Evolutionary conservation across 768 basidiomycete species (phyloP), one percentile per base, ranked within the genome.

Genomic region (Termitomyces sp.): DNA sequence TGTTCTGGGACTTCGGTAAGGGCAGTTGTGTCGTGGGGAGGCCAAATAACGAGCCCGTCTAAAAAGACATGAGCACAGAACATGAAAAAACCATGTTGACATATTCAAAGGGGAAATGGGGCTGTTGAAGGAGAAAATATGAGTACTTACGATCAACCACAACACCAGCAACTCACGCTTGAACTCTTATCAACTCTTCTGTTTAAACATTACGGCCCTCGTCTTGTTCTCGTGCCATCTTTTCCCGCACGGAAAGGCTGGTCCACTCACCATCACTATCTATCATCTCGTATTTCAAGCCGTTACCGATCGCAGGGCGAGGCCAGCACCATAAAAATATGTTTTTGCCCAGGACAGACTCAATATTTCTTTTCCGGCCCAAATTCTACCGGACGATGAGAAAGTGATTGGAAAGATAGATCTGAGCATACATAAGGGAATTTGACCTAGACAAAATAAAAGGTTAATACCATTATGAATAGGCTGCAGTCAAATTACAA

Each of bases 311-410:
- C 2, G 83, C 74, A 25, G 73, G 73, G 4, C 81, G 83, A 4
- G 96, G 96, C 75, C 87, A 93, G 66, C 92, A 91, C 96, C 96
- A 98, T 5, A 90, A 60, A 38, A 89, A 74, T 1, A 88, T 85
- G 57, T 86, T 91, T 29, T 67, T 71, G 0, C 97, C 97, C 0
- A 99, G 79, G 10, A 96, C 80, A 10, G 91, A 84, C 62, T 84
- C 78, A 25, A 96, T 74, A 68, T 99, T 99, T 52, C 79, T 77
- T 65, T 83, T 72, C 47, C 75, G 68, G 11, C 96, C 96, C 59
- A 98, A 79, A 72, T 98, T 86, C 94, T 97, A 68, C 37, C 5
- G 51, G n/a, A 51, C 1, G 38, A 17, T 57, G 34, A 62, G 49
- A 38, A 68, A 40, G 72, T 66, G 38, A 46, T 36, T 49, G 11